Percentiles rank a stretch among this genome's conserved stretches.
Conservation (phyloP, 73 alveolate genomes). For the Paramecium octaurelia region DNA sequence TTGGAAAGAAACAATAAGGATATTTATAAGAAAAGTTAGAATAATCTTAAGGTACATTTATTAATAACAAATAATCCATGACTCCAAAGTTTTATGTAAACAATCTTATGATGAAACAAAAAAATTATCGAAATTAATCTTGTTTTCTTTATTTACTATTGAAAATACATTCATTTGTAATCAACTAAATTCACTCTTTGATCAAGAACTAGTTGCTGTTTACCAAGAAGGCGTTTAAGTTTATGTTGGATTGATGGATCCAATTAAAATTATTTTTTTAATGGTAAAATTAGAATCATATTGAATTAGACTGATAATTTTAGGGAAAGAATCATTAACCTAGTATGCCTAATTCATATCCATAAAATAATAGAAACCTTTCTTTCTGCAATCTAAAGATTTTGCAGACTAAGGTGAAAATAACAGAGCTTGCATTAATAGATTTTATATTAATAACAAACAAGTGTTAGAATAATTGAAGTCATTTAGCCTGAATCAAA, state of each 20-base stretch:
- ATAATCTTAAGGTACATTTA: background rate
- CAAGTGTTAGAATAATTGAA: background rate
- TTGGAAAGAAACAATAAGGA: background rate
- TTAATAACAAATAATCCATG: background rate
- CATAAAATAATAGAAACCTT: background rate
- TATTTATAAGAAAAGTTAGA: background rate
- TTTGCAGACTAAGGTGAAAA: background rate
- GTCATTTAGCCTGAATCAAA: background rate
- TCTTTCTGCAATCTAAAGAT: background rate
- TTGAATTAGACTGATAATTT: background rate
- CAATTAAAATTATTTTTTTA: slow-evolving; percentile 30
- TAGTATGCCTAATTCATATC: background rate
- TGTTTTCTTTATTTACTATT: background rate
- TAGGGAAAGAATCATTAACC: background rate
- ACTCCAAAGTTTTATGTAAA: slow-evolving; percentile 35
- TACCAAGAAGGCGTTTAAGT: slow-evolving; percentile 29
- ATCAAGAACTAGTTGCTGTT: background rate
- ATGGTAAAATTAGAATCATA: background rate
- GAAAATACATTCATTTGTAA: background rate
- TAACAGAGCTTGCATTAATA: background rate
- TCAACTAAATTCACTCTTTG: background rate
- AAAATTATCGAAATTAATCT: background rate
- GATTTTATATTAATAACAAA: background rate
- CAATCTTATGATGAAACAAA: background rate
- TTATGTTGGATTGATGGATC: slow-evolving; percentile 28